Base-by-base conservation (phyloP, 768 basidiomycete species). In the Pleurotus salmoneostramineus region DNA sequence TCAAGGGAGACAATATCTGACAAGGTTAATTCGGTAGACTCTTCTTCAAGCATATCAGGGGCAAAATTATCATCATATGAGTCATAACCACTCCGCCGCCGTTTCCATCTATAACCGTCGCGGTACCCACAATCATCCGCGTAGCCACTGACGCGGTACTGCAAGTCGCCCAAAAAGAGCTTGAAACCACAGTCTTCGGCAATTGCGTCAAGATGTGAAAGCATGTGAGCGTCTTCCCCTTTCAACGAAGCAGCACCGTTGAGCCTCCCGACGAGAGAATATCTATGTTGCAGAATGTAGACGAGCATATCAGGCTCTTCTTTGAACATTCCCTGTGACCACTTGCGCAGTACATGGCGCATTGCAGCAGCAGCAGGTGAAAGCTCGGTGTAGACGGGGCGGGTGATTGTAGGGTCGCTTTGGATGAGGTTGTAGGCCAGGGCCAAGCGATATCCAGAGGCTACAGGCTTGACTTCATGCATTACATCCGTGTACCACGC, bases 401-500 rank as follows among this genome's bases (percentile, higher is more conserved):
- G 21, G 21, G 68, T 61, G 14, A 65, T 55, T 3, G 67, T 64
- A 1, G 74, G 64, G 0, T 69, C 65, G 3, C 74, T 68, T 56
- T 79, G 74, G n/a, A 82, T 70, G 50, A 83, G 71, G 59, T 81
- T 82, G 65, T 77, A 83, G 0, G 80, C 76, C 4, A 83, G 72
- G 0, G 79, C 81, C 0, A 83, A 72, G 0, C 78, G 76, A 57
- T 78, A 80, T 3, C 82, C 82, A 14, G 74, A 72, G 0, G 74
- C 77, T 46, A 82, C 68, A 5, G 77, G 74, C 58, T 77, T 78
- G 59, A 82, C 74, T 68, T 79, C 78, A 63, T 81, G 79, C 47
- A 66, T 67, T 50, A 81, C 81, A 56, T 81, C 81, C 31, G 78
- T 81, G 61, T 83, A 81, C 79, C 81, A 84, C 0, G 81, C 71